A percentile compares a stretch with the other conserved stretches of the same genome.
These are phyloP conservation scores for Ajuga chamaepitys DNA, from an alignment of 257 asterid genomes.

Conservation along the genomic window DNA sequence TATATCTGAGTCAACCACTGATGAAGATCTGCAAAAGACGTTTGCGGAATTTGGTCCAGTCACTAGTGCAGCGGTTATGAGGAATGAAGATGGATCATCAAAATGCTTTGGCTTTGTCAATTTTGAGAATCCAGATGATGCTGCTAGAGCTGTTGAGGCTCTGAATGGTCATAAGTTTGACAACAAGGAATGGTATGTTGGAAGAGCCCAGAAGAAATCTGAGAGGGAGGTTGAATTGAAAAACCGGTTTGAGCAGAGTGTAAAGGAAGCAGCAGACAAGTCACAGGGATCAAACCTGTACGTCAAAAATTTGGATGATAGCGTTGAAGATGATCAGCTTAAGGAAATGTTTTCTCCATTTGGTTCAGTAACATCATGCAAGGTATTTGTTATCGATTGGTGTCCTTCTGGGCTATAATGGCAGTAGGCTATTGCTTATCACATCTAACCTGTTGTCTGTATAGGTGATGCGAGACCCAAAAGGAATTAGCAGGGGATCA, in stretches of 20 bases:
- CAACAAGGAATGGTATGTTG: slow-evolving; percentile 80
- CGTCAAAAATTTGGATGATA: slow-evolving; percentile 81
- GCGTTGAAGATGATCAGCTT: slow-evolving; percentile 73
- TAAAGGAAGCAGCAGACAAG: slow-evolving; percentile 73
- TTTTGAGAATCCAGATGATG: slow-evolving; percentile 86
- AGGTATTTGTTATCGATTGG: slow-evolving; percentile 35
- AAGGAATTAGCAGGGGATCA: slow-evolving; percentile 85
- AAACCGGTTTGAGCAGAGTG: slow-evolving; percentile 64
- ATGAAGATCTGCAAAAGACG: slow-evolving; percentile 54
- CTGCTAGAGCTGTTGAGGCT: slow-evolving; percentile 78
- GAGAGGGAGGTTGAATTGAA: slow-evolving; percentile 77
- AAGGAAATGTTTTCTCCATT: slow-evolving; percentile 73
- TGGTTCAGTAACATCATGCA: slow-evolving; percentile 87
- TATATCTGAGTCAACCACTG: slow-evolving; percentile 63
- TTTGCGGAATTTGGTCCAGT: slow-evolving; percentile 69
- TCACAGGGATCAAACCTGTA: slow-evolving; percentile 77
- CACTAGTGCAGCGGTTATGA: slow-evolving; percentile 70
- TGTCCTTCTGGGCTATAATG: neutral
- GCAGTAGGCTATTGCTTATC: neutral
- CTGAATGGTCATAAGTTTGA: slow-evolving; percentile 66
- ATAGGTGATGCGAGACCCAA: slow-evolving; percentile 90
- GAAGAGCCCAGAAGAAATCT: slow-evolving; percentile 90
- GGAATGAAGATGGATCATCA: slow-evolving; percentile 78
- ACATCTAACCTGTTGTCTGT: slow-evolving; percentile 5
- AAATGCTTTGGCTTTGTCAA: slow-evolving; percentile 87